These are phyloP conservation scores for Malassezia pachydermatis DNA, from an alignment of 1,284 basidiomycete genomes.

Conservation along the genomic window DNA sequence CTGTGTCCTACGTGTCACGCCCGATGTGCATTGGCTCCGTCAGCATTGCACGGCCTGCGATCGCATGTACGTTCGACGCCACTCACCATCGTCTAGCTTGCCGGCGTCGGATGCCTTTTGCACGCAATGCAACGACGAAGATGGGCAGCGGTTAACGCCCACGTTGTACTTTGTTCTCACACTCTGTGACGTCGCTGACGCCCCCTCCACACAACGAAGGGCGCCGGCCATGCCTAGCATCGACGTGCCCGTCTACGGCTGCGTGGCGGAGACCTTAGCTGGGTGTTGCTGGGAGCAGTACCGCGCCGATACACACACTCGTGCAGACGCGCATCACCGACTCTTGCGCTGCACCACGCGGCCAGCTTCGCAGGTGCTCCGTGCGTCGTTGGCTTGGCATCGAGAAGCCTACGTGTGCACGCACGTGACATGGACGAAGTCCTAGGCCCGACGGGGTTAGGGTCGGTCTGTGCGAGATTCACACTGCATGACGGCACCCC, in stretches of 20 bases:
- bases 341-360: neutral
- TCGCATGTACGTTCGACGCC: neutral
- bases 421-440: too few species aligned
- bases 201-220: conserved; percentile 1
- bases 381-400: neutral
- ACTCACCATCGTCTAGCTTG: neutral
- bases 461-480: too few species aligned
- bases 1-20: conserved; percentile 7
- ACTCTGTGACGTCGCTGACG: conserved; percentile 1
- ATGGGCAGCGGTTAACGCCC: neutral
- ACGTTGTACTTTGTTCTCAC: neutral
- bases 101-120: neutral
- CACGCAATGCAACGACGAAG: conserved; percentile 4
- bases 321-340: neutral
- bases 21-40: conserved; percentile 3
- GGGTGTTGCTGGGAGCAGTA: neutral
- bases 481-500: too few species aligned
- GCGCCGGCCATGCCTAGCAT: neutral
- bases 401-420: neutral
- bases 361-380: neutral
- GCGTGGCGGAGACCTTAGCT: neutral
- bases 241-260: neutral
- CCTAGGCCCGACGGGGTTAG: too few species aligned
- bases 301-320: neutral
- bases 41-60: neutral